Evolutionary conservation across 352 stramenopile genomes (phyloP).

Genomic region (Globisporangium nunn): DNA sequence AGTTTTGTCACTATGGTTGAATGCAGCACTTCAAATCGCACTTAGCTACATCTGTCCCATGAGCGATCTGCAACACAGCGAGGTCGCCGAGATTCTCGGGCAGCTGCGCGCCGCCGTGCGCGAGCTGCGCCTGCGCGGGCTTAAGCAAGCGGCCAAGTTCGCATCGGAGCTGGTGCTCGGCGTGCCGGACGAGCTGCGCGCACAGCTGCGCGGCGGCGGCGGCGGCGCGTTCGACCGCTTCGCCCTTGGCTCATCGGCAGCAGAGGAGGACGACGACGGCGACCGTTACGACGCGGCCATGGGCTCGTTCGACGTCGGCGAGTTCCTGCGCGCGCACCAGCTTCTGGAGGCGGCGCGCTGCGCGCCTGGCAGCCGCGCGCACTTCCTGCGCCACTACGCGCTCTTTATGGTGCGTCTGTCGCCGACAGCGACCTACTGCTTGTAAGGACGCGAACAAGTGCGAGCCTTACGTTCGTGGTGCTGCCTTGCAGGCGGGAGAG

Average conservation of each 20-base stretch:
- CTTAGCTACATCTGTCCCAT: neutral
- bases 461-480: neutral
- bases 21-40: neutral
- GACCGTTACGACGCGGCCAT: conserved; percentile 58
- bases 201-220: conserved; percentile 18
- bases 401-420: conserved; percentile 46
- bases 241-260: neutral
- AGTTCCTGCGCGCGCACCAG: conserved; percentile 72
- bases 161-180: conserved; percentile 71
- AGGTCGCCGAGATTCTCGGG: conserved; percentile 25
- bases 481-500: conserved; percentile 44
- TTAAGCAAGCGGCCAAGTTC: conserved; percentile 68
- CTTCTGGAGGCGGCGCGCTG: conserved; percentile 20
- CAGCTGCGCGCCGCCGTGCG: conserved; percentile 45
- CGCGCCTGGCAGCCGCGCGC: conserved; percentile 19
- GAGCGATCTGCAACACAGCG: conserved; percentile 7
- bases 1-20: neutral
- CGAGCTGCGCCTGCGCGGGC: conserved; percentile 42
- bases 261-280: conserved; percentile 9
- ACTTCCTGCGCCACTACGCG: conserved; percentile 73
- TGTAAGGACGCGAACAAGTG: no score
- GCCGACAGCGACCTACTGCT: no score
- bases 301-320: conserved; percentile 59
- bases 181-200: conserved; percentile 32
- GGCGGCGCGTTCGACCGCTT: conserved; percentile 1